Evolutionary conservation across 495 filamentous ascomycete species (phyloP).

Genomic region (Hamigera avellanea): DNA sequence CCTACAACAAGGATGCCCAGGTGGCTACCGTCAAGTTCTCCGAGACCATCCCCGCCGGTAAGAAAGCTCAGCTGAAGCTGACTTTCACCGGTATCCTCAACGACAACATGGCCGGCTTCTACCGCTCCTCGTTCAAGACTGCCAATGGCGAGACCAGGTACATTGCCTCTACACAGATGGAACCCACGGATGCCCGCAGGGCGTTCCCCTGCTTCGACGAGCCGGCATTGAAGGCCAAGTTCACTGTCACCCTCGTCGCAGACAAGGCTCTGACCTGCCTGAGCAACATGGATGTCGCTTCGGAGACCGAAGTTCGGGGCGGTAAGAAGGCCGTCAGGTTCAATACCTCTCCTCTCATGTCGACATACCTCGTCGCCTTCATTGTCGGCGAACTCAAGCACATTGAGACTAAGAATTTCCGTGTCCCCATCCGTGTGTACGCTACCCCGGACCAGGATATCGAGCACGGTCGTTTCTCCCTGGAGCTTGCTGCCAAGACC

Average conservation of each 20-base stretch:
- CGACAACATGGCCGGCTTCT: conserved; percentile 60
- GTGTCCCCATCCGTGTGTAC: conserved; percentile 53
- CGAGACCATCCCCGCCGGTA: conserved; percentile 43
- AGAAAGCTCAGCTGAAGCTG: conserved; percentile 47
- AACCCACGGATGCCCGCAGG: conserved; percentile 52
- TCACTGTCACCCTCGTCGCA: conserved; percentile 52
- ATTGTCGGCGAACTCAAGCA: conserved; percentile 56
- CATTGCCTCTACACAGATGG: conserved; percentile 56
- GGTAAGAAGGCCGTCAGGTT: conserved; percentile 54
- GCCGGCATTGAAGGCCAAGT: conserved; percentile 56
- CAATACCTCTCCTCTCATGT: conserved; percentile 55
- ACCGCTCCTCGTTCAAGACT: conserved; percentile 52
- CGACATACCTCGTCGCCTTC: conserved; percentile 58
- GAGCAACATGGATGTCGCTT: conserved; percentile 58
- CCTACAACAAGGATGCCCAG: conserved; percentile 47
- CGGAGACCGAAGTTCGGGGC: conserved; percentile 42
- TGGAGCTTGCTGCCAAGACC: conserved; percentile 50
- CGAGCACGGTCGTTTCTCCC: conserved; percentile 52
- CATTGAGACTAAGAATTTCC: conserved; percentile 52
- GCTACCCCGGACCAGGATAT: conserved; percentile 53
- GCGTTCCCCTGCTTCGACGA: conserved; percentile 65
- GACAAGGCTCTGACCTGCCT: conserved; percentile 52
- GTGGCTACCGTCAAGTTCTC: conserved; percentile 49
- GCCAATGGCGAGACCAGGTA: conserved; percentile 44
- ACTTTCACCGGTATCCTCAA: conserved; percentile 52